Evolutionary conservation across 768 basidiomycete genomes (phyloP).

Genomic region (Tricholoma saponaceum): DNA sequence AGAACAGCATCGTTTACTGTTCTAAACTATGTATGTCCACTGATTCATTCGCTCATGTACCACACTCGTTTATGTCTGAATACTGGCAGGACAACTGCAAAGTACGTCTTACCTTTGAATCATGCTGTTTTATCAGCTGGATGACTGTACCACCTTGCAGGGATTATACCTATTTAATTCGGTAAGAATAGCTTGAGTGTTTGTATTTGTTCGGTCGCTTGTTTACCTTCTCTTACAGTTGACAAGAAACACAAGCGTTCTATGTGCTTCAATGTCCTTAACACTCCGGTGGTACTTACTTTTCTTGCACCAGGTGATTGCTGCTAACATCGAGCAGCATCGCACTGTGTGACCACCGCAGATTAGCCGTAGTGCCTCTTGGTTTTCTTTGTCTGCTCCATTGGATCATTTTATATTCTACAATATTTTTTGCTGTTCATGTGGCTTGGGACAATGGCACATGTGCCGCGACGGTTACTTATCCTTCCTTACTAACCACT

Average conservation of each 20-base stretch:
- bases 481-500: constrained; percentile 55
- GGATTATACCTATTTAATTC: too few species aligned
- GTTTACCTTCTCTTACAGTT: constrained; percentile 30
- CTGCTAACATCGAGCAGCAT: constrained; percentile 35
- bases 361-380: constrained; percentile 44
- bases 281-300: constrained; percentile 61
- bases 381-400: constrained; percentile 54
- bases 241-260: constrained; percentile 61
- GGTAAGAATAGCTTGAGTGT: too few species aligned
- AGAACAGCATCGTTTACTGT: too few species aligned
- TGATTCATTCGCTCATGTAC: too few species aligned
- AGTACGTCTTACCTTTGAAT: too few species aligned
- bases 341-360: constrained; percentile 65
- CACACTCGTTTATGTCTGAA: too few species aligned
- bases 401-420: constrained; percentile 63
- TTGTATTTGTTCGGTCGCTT: too few species aligned
- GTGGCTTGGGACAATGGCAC: constrained; percentile 45
- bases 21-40: too few species aligned
- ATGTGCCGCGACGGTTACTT: constrained; percentile 51
- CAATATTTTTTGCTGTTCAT: constrained; percentile 64
- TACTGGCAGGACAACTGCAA: too few species aligned
- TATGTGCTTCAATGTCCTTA: constrained; percentile 60
- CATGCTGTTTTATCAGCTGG: too few species aligned
- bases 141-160: too few species aligned
- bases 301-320: background rate